Base-by-base conservation (phyloP, 495 filamentous ascomycete genomes). In the Daldinia loculata region DNA sequence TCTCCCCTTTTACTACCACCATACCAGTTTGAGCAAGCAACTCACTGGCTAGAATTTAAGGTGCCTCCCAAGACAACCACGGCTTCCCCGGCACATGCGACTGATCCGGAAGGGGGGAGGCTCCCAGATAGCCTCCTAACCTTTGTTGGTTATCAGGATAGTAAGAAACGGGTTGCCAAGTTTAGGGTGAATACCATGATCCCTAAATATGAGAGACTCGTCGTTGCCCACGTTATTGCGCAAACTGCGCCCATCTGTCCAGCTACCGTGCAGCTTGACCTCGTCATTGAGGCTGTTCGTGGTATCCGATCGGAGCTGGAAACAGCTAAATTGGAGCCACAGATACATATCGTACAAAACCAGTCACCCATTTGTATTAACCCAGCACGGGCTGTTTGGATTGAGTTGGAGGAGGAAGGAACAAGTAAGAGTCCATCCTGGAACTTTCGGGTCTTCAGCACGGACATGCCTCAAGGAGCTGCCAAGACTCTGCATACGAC, bases 111-210 rank as follows among this genome's bases (percentile, higher is more conserved):
- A 64, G 57, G 57, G 60, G 62, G 72, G 26, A 73, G 66, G 32
- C 26, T 75, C 22, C 73, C 70, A 0, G 57, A 71, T n/a, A 74
- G 57, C 27, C 69, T 83, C 1, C 83, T 78, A 61, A 75, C 74
- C 0, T 84, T 86, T 66, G 60, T 79, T 8, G 83, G 78, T 2
- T 87, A 82, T 61, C 71, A 83, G 45, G 83, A 84, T 41, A 58
- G 36, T 22, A 73, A 78, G 6, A 63, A 80, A 38, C 68, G 57
- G 0, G 30, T 69, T 15, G 75, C 79, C 0, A 80, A 81, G 7
- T 87, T 87, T 70, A 74, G 77, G n/a, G 79, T 88, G 74, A 84
- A 87, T 56, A 86, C 84, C 0, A 63, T 59, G 56, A 77, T 75
- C 30, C 66, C 79, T 0, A 72, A 75, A 26, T 87, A 84, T 61